Conservation (phyloP, 2,329 filamentous ascomycete species). For the Aspergillus fumigatiaffinis region DNA sequence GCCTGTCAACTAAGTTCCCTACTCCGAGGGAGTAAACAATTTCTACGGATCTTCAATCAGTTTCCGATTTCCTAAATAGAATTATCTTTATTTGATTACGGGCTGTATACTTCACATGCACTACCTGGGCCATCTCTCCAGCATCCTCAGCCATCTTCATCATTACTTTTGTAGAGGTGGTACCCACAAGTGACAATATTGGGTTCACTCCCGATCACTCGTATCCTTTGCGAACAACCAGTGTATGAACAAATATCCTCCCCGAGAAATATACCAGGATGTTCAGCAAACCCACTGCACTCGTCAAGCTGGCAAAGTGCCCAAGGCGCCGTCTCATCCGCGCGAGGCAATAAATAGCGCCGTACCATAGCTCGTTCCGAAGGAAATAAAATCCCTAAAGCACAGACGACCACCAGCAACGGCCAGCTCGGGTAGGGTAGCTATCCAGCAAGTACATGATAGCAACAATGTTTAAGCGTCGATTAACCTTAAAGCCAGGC, state of each 20-base stretch:
- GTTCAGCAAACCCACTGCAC: conserved; percentile 23
- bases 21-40: background rate
- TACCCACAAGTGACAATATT: too few relatives aligned
- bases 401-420: conserved; percentile 45
- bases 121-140: too few relatives aligned
- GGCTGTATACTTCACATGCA: background rate
- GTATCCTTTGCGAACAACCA: conserved; percentile 15
- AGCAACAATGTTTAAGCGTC: conserved; percentile 39
- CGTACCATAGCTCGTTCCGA: conserved; percentile 41
- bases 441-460: conserved; percentile 46
- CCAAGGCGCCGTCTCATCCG: conserved; percentile 34
- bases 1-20: background rate
- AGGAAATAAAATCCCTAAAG: conserved; percentile 45
- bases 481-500: too few relatives aligned
- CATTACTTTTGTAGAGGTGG: too few relatives aligned
- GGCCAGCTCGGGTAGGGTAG: conserved; percentile 43
- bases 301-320: conserved; percentile 30
- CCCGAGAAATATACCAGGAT: conserved; percentile 29
- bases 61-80: too few relatives aligned
- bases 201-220: background rate
- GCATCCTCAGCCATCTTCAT: too few relatives aligned
- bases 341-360: conserved; percentile 19
- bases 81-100: background rate
- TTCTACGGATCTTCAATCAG: too few relatives aligned
- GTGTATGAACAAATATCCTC: conserved; percentile 26